These are phyloP conservation scores for Calonectria pteridis DNA, from an alignment of 2,329 filamentous ascomycete genomes.

Conservation along the genomic window DNA sequence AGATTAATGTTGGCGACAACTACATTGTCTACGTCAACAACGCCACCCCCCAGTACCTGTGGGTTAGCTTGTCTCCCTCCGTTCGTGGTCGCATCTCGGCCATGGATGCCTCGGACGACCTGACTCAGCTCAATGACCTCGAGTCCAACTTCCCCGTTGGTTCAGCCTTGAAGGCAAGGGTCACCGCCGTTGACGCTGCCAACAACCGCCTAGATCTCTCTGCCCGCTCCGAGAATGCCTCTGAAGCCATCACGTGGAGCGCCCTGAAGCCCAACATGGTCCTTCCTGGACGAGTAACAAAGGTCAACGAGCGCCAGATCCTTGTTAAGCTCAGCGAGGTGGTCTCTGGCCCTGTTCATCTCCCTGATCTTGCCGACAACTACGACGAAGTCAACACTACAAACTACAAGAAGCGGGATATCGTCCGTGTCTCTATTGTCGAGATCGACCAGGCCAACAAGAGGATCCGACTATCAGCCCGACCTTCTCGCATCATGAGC, in stretches of 20 bases:
- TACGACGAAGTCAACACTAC: constrained; percentile 84
- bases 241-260: constrained; percentile 71
- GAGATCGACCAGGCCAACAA: constrained; percentile 88
- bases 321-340: constrained; percentile 87
- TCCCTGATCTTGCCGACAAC: constrained; percentile 89
- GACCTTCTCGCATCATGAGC: constrained; percentile 90
- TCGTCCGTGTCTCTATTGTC: constrained; percentile 88
- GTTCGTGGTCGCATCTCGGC: constrained; percentile 86
- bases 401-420: constrained; percentile 84
- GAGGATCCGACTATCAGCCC: constrained; percentile 82
- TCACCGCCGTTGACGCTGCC: constrained; percentile 78
- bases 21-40: constrained; percentile 94
- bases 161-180: constrained; percentile 85
- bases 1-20: constrained; percentile 77
- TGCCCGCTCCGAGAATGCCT: constrained; percentile 71
- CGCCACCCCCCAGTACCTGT: constrained; percentile 80
- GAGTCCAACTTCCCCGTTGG: constrained; percentile 87
- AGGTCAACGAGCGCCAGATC: constrained; percentile 84
- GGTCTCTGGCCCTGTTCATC: constrained; percentile 82
- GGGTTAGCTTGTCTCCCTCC: constrained; percentile 91
- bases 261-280: constrained; percentile 84
- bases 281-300: constrained; percentile 85
- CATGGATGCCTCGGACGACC: constrained; percentile 88
- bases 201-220: constrained; percentile 86
- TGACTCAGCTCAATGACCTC: constrained; percentile 82